phyloP scores from a whole-genome alignment of 1,284 basidiomycete genomes.

The Cryptococcus maquisensis region DNA sequence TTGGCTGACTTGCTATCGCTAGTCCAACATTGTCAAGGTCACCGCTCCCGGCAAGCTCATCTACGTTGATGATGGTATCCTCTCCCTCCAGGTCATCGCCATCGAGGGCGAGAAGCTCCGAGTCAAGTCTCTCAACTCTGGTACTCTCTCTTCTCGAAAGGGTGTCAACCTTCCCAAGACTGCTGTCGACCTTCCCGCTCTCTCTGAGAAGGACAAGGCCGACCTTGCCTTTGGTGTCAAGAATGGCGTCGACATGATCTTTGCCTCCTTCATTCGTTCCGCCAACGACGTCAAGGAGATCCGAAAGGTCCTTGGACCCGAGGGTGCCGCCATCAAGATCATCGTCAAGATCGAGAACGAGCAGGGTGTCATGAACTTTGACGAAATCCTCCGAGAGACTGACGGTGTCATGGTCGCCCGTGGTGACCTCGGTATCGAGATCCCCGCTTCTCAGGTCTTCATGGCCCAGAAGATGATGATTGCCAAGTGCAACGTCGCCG shows the following conservation, averaged over 20 bases:
- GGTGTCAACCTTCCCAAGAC: slow-evolving; percentile 99
- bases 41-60: slow-evolving; percentile 93
- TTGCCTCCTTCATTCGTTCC: slow-evolving; percentile 93
- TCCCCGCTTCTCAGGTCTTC: slow-evolving; percentile 95
- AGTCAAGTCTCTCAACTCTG: slow-evolving; percentile 90
- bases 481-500: slow-evolving; percentile 91
- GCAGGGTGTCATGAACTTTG: slow-evolving; percentile 95
- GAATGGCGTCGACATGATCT: slow-evolving; percentile 98
- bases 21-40: slow-evolving; percentile 91
- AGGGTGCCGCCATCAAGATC: slow-evolving; percentile 91
- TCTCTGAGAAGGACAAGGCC: slow-evolving; percentile 96
- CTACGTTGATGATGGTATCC: slow-evolving; percentile 95
- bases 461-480: slow-evolving; percentile 99
- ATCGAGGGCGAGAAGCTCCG: slow-evolving; percentile 75
- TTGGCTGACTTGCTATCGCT: slow-evolving; percentile 12
- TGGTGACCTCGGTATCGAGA: slow-evolving; percentile 97
- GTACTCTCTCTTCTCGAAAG: slow-evolving; percentile 91
- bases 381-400: slow-evolving; percentile 86
- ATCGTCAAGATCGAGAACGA: slow-evolving; percentile 99
- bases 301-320: slow-evolving; percentile 80
- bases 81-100: slow-evolving; percentile 86
- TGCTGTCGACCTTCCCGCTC: slow-evolving; percentile 92
- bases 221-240: slow-evolving; percentile 93
- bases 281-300: slow-evolving; percentile 90
- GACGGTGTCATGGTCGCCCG: slow-evolving; percentile 99